Conservation (phyloP, 441 rosid species). For the Gossypium gossypioides region DNA sequence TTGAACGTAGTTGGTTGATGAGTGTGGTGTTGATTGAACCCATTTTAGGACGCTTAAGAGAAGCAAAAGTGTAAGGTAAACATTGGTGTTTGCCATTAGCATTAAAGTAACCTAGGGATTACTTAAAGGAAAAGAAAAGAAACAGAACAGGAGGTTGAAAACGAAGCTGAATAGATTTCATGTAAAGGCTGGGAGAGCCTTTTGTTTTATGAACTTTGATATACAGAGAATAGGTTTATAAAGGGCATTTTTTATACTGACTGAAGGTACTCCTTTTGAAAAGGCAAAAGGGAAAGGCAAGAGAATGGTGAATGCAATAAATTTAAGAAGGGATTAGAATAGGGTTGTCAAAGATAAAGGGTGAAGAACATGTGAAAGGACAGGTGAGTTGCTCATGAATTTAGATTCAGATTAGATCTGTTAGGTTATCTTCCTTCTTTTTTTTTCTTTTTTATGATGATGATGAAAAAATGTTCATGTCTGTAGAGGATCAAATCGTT, state of each 20-base stretch:
- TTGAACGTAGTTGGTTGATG: conserved; percentile 27
- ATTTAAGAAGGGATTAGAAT: not conserved
- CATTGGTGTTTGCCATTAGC: conserved; percentile 7
- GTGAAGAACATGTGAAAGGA: conserved; percentile 34
- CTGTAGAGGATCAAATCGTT: not conserved
- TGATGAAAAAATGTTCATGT: not conserved
- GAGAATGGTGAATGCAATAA: conserved; percentile 39
- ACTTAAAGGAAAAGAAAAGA: not conserved
- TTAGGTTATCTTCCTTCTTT: not conserved
- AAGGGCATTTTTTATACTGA: not conserved
- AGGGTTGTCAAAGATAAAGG: conserved; percentile 6
- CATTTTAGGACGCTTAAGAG: conserved; percentile 14
- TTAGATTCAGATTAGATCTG: conserved; percentile 14
- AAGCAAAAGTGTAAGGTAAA: conserved; percentile 14
- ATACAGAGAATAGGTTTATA: not conserved
- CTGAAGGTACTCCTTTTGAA: not conserved
- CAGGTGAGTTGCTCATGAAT: conserved; percentile 33
- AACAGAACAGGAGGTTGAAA: not conserved
- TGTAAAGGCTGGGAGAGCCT: not conserved
- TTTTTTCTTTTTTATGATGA: not conserved
- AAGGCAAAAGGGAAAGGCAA: conserved; percentile 14
- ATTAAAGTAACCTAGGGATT: not conserved
- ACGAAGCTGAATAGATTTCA: not conserved
- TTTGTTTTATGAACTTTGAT: not conserved
- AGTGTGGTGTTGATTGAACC: not conserved